These are phyloP conservation scores for Arachnomyces sp. DNA, from an alignment of 2,329 filamentous ascomycete species.

Conservation along the genomic window DNA sequence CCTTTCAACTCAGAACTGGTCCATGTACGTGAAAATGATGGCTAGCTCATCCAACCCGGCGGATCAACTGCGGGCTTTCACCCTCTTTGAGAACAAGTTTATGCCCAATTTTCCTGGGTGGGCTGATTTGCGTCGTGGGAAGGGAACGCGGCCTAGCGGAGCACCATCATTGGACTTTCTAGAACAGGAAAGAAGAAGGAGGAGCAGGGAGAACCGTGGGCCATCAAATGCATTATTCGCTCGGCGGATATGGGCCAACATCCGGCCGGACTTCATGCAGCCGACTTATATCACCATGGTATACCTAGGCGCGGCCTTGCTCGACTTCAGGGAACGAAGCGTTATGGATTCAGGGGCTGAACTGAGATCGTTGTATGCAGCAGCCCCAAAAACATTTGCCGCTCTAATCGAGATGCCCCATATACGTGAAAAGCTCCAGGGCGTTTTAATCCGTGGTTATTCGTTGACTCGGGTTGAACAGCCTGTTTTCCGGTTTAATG, in stretches of 20 bases:
- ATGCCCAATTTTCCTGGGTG: slow-evolving; percentile 76
- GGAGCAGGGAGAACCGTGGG: slow-evolving; percentile 13
- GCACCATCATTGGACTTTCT: slow-evolving; percentile 24
- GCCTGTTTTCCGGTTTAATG: slow-evolving; percentile 7
- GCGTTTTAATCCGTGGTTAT: slow-evolving; percentile 25
- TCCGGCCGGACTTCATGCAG: slow-evolving; percentile 33
- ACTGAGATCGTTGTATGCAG: slow-evolving; percentile 20
- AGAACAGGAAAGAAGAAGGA: slow-evolving; percentile 16
- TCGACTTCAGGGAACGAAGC: slow-evolving; percentile 28
- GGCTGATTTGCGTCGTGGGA: slow-evolving; percentile 34
- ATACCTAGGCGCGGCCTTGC: slow-evolving; percentile 33
- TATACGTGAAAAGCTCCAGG: slow-evolving; percentile 33
- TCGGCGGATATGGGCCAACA: slow-evolving; percentile 26
- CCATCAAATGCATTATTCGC: slow-evolving; percentile 6
- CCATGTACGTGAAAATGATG: slow-evolving; percentile 63
- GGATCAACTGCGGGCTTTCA: slow-evolving; percentile 54
- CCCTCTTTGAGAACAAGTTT: slow-evolving; percentile 64
- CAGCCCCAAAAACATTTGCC: slow-evolving; percentile 29
- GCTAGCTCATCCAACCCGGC: slow-evolving; percentile 50
- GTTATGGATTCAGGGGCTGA: slow-evolving; percentile 25
- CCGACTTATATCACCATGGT: slow-evolving; percentile 39
- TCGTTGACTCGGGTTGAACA: slow-evolving; percentile 1
- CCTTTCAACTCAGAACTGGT: slow-evolving; percentile 72
- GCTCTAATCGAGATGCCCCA: slow-evolving; percentile 32
- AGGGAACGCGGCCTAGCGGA: slow-evolving; percentile 21